A percentile compares a stretch with the other conserved stretches of the same genome.
These are phyloP conservation scores for Imleria badia DNA, from an alignment of 768 basidiomycete genomes.

Conservation along the genomic window DNA sequence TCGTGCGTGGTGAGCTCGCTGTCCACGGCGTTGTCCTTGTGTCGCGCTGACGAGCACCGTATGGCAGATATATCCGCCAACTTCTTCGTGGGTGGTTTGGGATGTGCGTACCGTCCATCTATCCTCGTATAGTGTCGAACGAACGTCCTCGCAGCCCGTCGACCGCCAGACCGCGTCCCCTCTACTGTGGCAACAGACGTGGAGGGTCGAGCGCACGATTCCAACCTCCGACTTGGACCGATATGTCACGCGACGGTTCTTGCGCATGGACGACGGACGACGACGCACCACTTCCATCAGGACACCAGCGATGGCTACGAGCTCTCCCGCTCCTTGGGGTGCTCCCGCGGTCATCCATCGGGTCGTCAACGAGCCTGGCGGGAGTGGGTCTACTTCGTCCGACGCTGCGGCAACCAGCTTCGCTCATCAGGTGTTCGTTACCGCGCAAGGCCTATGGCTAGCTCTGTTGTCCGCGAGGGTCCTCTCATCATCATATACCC, in stretches of 20 bases:
- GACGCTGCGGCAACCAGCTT: background rate
- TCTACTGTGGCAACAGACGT: background rate
- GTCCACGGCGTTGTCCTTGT: background rate
- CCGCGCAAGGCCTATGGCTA: background rate
- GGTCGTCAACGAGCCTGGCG: background rate
- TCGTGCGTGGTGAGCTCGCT: background rate
- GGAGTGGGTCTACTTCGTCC: background rate
- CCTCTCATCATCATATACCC: constrained; percentile 12
- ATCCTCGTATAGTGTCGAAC: background rate
- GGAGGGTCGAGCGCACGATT: background rate
- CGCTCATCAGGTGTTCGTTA: background rate
- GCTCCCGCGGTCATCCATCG: background rate
- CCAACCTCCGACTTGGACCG: background rate
- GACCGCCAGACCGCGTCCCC: background rate
- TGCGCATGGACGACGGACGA: background rate
- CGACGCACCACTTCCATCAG: background rate
- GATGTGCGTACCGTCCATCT: background rate
- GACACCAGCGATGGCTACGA: background rate
- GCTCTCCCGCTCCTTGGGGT: background rate
- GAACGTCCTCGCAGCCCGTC: background rate
- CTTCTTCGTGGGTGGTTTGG: background rate
- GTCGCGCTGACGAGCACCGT: background rate
- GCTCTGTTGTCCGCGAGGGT: background rate
- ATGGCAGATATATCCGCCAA: background rate
- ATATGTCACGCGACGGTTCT: background rate